Percentiles rank a stretch among this genome's conserved stretches.
These are phyloP conservation scores for Starmerella floris DNA, from an alignment of 805 yeast species.

Conservation along the genomic window DNA sequence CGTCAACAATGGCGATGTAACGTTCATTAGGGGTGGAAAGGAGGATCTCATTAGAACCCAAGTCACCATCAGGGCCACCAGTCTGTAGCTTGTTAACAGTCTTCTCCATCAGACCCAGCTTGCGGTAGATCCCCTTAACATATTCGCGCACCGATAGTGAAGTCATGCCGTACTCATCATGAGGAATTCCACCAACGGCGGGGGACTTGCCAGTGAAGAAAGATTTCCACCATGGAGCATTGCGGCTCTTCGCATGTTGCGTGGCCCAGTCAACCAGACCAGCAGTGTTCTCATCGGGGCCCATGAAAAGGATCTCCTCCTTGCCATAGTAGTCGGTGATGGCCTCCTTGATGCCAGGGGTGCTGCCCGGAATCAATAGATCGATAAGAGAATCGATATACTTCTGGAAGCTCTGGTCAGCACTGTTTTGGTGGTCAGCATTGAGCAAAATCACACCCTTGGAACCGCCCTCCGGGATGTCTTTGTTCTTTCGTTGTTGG, in stretches of 20 bases:
- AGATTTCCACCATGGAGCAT: conserved; percentile 97
- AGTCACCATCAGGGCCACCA: conserved; percentile 98
- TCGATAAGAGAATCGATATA: conserved; percentile 87
- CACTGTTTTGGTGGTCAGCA: conserved; percentile 59
- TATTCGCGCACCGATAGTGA: conserved; percentile 85
- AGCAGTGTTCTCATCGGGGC: conserved; percentile 99
- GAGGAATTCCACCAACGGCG: conserved; percentile 90
- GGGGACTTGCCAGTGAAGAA: conserved; percentile 95
- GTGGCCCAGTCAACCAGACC: conserved; percentile 96
- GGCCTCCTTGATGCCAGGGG: conserved; percentile 66
- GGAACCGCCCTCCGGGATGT: conserved; percentile 98
- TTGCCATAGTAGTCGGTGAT: conserved; percentile 73
- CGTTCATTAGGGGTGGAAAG: conserved; percentile 56
- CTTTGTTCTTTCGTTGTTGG: conserved; percentile 93
- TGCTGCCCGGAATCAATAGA: conserved; percentile 53
- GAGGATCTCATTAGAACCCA: conserved; percentile 89
- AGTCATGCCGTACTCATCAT: conserved; percentile 96
- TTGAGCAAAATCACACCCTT: conserved; percentile 84
- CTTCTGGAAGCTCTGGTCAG: conserved; percentile 77
- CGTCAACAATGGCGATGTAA: conserved; percentile 84
- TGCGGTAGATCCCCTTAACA: conserved; percentile 75
- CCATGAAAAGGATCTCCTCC: conserved; percentile 87
- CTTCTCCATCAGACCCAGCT: conserved; percentile 46
- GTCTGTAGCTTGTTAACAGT: conserved; percentile 75
- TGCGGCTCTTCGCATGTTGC: conserved; percentile 75